These are phyloP conservation scores for Leccinum arenicola DNA, from an alignment of 768 basidiomycete species.

Conservation along the genomic window DNA sequence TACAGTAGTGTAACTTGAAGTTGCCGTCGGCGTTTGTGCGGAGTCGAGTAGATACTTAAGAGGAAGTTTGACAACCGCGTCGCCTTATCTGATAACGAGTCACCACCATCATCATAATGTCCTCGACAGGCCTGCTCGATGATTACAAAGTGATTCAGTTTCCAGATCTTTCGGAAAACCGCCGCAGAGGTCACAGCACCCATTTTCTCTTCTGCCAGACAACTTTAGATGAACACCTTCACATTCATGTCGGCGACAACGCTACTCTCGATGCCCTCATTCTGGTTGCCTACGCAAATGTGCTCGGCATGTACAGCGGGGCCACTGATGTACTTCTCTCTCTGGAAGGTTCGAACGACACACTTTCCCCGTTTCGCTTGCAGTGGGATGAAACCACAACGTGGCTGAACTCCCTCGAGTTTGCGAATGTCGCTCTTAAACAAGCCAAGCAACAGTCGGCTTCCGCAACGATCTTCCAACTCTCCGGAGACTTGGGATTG, in stretches of 20 bases:
- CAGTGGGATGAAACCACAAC: slow-evolving; percentile 18
- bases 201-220: slow-evolving; percentile 2
- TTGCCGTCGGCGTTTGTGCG: neutral
- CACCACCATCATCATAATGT: neutral
- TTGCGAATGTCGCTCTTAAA: slow-evolving; percentile 8
- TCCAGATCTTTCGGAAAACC: slow-evolving; percentile 22
- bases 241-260: neutral
- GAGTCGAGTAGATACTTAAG: neutral
- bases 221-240: slow-evolving; percentile 3
- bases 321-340: slow-evolving; percentile 21
- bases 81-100: slow-evolving; percentile 11
- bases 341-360: slow-evolving; percentile 3
- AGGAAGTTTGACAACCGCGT: neutral
- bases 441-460: neutral
- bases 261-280: slow-evolving; percentile 9
- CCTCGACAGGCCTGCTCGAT: neutral
- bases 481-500: neutral
- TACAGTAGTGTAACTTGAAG: too few species aligned
- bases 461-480: neutral
- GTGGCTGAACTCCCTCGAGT: slow-evolving; percentile 14
- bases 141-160: slow-evolving; percentile 8
- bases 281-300: slow-evolving; percentile 20
- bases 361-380: slow-evolving; percentile 11
- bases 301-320: slow-evolving; percentile 25
- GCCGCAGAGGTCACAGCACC: slow-evolving; percentile 5